A percentile compares a stretch with the other conserved stretches of the same genome.
Conservation (phyloP, 2,329 filamentous ascomycete genomes). For the Hypoxylon sp. region DNA sequence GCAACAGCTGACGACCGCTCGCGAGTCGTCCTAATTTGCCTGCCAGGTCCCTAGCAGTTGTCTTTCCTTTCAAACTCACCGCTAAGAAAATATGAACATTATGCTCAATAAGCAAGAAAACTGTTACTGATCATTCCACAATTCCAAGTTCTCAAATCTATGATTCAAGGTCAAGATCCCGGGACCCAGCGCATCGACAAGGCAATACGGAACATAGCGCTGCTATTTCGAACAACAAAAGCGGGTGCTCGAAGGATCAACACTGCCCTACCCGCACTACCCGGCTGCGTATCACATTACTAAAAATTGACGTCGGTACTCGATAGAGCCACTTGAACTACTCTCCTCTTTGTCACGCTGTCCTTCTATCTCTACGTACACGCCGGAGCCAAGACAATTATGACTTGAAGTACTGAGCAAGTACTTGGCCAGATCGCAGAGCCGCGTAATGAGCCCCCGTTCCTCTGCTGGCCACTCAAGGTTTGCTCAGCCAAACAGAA, state of each 20-base stretch:
- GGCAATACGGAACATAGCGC: slow-evolving; percentile 23
- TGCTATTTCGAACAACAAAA: slow-evolving; percentile 27
- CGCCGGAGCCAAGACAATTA: slow-evolving; percentile 10
- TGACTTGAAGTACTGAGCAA: neutral
- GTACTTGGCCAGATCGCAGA: slow-evolving; percentile 10
- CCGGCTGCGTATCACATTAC: slow-evolving; percentile 36
- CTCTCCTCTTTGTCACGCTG: neutral
- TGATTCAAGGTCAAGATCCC: slow-evolving; percentile 17
- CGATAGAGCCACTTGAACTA: slow-evolving; percentile 3
- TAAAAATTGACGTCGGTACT: slow-evolving; percentile 26
- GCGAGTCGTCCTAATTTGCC: slow-evolving; percentile 4
- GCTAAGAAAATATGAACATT: slow-evolving; percentile 20
- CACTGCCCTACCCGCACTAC: slow-evolving; percentile 40
- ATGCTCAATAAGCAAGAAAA: slow-evolving; percentile 9
- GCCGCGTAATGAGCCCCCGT: slow-evolving; percentile 32
- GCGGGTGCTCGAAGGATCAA: slow-evolving; percentile 33
- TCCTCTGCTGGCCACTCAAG: slow-evolving; percentile 18
- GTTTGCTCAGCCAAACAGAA: slow-evolving; percentile 27
- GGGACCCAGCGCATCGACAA: slow-evolving; percentile 11
- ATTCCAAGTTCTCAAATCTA: slow-evolving; percentile 26
- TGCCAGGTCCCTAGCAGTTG: neutral
- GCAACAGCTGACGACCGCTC: slow-evolving; percentile 31
- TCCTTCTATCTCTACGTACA: slow-evolving; percentile 3
- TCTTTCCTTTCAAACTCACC: neutral
- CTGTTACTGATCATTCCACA: slow-evolving; percentile 4